phyloP scores from a whole-genome alignment of 2,329 filamentous ascomycete species.

The Cladobotryum mycophilum region DNA sequence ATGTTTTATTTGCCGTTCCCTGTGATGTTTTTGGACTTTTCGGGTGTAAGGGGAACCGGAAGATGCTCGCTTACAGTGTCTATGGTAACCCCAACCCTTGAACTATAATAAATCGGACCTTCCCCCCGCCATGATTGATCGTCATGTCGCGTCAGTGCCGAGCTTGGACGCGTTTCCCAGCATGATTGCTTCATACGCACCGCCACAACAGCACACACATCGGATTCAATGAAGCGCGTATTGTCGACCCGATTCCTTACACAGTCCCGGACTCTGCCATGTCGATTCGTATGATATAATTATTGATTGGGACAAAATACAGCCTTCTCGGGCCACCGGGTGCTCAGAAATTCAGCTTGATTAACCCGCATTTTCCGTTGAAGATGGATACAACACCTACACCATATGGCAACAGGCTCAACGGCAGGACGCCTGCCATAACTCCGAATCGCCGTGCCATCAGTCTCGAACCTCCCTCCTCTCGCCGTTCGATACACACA shows the following conservation, averaged over 20 bases:
- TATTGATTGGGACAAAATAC: too few species aligned
- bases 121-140: not conserved
- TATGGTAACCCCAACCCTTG: not conserved
- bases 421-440: conserved; percentile 15
- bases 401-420: conserved; percentile 5
- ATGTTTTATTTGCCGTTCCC: too few species aligned
- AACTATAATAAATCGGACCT: not conserved
- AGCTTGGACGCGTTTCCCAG: not conserved
- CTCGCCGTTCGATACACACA: conserved; percentile 35
- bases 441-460: conserved; percentile 25
- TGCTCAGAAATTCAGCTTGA: too few species aligned
- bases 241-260: too few species aligned
- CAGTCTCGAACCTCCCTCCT: conserved; percentile 33
- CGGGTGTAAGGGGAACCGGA: too few species aligned
- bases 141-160: not conserved
- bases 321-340: too few species aligned
- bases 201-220: not conserved
- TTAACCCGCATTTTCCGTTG: not conserved
- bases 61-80: too few species aligned
- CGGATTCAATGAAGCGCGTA: too few species aligned
- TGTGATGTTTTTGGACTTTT: too few species aligned
- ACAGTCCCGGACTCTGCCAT: too few species aligned
- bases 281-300: too few species aligned
- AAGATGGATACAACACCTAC: conserved; percentile 7
- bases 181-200: not conserved